These are phyloP conservation scores for Aschersonia sp. DNA, from an alignment of 2,329 filamentous ascomycete genomes.

Conservation along the genomic window DNA sequence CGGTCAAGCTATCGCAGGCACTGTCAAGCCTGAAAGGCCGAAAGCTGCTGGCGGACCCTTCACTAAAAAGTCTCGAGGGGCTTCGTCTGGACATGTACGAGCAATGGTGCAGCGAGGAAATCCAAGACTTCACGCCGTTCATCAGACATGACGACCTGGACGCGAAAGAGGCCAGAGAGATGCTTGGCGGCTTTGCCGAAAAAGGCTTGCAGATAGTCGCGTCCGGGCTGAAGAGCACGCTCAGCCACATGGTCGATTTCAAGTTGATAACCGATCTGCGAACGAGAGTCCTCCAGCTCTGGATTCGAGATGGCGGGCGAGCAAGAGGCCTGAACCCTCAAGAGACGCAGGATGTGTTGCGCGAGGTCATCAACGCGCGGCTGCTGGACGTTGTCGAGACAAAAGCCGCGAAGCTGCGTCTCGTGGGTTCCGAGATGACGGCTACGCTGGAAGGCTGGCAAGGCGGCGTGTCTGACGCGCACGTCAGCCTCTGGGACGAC, in stretches of 20 bases:
- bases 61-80: constrained; percentile 50
- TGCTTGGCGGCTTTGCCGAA: constrained; percentile 49
- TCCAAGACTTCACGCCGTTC: constrained; percentile 75
- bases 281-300: constrained; percentile 55
- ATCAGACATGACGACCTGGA: constrained; percentile 67
- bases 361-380: constrained; percentile 53
- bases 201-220: constrained; percentile 44
- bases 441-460: constrained; percentile 47
- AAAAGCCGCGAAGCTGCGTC: constrained; percentile 48
- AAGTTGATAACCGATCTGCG: constrained; percentile 55
- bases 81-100: constrained; percentile 65
- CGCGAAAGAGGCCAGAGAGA: constrained; percentile 41
- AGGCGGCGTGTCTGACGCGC: constrained; percentile 31
- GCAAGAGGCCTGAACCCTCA: constrained; percentile 52
- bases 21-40: constrained; percentile 53
- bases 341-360: constrained; percentile 52
- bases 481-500: constrained; percentile 51
- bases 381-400: constrained; percentile 47
- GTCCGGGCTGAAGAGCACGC: constrained; percentile 42
- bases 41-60: constrained; percentile 56
- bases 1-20: constrained; percentile 54
- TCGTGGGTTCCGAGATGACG: constrained; percentile 50
- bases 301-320: constrained; percentile 55
- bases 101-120: constrained; percentile 69
- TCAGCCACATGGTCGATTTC: constrained; percentile 49